Base-by-base conservation (phyloP, 2,329 filamentous ascomycete genomes). In the Alternaria sp. region DNA sequence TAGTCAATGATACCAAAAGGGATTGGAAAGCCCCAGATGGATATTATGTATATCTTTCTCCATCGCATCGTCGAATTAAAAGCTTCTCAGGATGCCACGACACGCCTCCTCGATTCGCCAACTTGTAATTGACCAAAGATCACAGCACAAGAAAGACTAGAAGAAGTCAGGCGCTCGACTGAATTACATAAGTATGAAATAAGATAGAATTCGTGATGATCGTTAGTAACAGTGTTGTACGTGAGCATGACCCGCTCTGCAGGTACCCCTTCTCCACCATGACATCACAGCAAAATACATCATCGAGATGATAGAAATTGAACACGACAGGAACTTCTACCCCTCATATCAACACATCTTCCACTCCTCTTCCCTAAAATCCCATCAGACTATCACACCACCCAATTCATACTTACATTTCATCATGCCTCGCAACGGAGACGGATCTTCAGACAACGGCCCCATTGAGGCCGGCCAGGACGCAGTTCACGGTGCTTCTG, bases 391-490 rank as follows among this genome's bases (percentile, higher is more conserved):
- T 30, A 24, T 36, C 20, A 28, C 36, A 28, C 36, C 49, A 42
- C 30, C 22, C 51, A 51, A 54, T 12, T 11, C 24, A 30, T 22
- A 56, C 9, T 20, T 14, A 56, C n/a, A 48, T 11, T 47, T 24
- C 56, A 72, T 62, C 56, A 80, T 80, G 78, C 78, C 78, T 68
- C 78, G 77, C 64, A 70, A 80, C 67, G 78, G 78, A 68, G 76
- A 78, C 69, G 78, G 78, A 65, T 75, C 73, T 63, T 70, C 73
- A 22, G 74, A 81, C 74, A 80, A 80, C 70, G 78, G 72, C 47
- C 70, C 76, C 64, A 74, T 77, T 34, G 78, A 80, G 67, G 76
- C 39, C 20, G 55, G 73, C 60, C 57, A 77, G 43, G 72, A 73
- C 57, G 61, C 77, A 41, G 63, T 77, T 48, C 78, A 80, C 67